These are phyloP conservation scores for Cymbopogon citratus DNA, from an alignment of 176 grass and related monocot species.

Conservation along the genomic window DNA sequence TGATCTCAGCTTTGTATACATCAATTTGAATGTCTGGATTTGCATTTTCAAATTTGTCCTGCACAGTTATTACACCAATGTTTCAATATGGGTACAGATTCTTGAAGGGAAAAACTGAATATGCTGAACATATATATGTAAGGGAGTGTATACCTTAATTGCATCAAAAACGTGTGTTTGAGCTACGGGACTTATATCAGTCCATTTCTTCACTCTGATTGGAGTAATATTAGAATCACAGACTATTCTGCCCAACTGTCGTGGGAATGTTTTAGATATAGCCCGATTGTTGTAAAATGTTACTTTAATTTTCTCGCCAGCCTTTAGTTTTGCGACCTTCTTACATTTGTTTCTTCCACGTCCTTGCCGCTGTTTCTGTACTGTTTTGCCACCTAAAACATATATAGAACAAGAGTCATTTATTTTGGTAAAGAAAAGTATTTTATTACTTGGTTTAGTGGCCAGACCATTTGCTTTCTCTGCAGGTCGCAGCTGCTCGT, in stretches of 20 bases:
- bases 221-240: not conserved
- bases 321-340: not conserved
- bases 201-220: not conserved
- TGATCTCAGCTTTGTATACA: not conserved
- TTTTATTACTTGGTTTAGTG: not conserved
- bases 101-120: not conserved
- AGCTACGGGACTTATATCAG: not conserved
- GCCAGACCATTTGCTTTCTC: not conserved
- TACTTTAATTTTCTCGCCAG: not conserved
- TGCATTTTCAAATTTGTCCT: not conserved
- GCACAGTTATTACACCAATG: not conserved
- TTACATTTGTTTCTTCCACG: not conserved
- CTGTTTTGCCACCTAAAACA: not conserved
- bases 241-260: not conserved
- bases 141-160: not conserved
- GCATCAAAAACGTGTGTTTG: not conserved
- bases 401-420: not conserved
- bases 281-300: not conserved
- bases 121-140: not conserved
- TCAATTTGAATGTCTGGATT: not conserved
- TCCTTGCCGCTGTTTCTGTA: not conserved
- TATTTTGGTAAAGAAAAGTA: not conserved
- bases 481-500: not conserved
- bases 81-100: not conserved
- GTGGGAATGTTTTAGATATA: not conserved